These are phyloP conservation scores for Achlya hypogyna DNA, from an alignment of 352 stramenopile genomes.

Conservation along the genomic window DNA sequence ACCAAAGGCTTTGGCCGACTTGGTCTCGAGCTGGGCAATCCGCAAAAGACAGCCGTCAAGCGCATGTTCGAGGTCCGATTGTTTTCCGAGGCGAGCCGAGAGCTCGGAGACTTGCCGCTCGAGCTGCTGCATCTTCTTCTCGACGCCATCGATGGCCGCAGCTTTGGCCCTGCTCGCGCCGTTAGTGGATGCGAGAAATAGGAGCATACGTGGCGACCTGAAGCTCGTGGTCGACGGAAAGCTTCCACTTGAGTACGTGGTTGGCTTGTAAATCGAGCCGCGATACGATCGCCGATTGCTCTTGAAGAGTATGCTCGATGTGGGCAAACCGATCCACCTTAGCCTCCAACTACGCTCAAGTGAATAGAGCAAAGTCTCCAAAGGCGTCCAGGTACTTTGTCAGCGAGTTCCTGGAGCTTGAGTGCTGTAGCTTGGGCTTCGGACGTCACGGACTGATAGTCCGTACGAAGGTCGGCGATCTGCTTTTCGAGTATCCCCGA, in stretches of 20 bases:
- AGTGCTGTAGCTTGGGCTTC: constrained; percentile 33
- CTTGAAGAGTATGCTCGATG: neutral
- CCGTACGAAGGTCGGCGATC: constrained; percentile 44
- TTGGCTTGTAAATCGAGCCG: constrained; percentile 67
- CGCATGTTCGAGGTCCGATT: constrained; percentile 43
- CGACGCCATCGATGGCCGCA: constrained; percentile 36
- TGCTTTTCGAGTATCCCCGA: constrained; percentile 56
- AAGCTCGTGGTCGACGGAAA: constrained; percentile 51
- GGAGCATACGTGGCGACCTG: constrained; percentile 31
- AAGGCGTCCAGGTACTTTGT: neutral
- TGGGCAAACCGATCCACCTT: neutral
- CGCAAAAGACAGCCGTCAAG: constrained; percentile 50
- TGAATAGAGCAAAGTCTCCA: too few species aligned
- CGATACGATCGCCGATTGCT: constrained; percentile 25
- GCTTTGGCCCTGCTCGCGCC: constrained; percentile 30
- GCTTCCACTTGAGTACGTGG: constrained; percentile 50
- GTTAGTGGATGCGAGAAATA: neutral
- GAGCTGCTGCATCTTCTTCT: constrained; percentile 46
- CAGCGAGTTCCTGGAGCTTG: constrained; percentile 36
- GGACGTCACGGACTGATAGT: constrained; percentile 39
- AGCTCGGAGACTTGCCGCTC: constrained; percentile 53
- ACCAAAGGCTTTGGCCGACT: constrained; percentile 26
- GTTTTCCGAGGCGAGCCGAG: constrained; percentile 30
- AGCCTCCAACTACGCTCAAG: neutral
- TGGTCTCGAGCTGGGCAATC: constrained; percentile 39